phyloP scores from a whole-genome alignment of 2,329 filamentous ascomycete genomes.

The Rhytidhysteron rufulum region DNA sequence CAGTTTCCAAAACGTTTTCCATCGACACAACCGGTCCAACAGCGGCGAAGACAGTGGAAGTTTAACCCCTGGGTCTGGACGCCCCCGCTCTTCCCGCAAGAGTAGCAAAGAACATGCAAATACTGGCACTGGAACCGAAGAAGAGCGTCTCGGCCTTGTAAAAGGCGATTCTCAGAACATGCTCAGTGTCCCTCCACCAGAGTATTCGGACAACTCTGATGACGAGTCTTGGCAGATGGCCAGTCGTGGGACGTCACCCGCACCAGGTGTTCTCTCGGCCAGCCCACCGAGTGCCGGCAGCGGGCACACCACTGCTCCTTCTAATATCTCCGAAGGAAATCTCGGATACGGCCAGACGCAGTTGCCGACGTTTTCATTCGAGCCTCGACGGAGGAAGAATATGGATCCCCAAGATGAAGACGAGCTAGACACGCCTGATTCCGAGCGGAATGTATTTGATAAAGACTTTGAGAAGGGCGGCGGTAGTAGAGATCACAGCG shows the following conservation, averaged over 20 bases:
- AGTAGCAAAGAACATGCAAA: slow-evolving; percentile 32
- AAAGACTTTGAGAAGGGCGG: slow-evolving; percentile 9
- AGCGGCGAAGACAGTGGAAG: slow-evolving; percentile 16
- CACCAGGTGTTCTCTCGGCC: neutral
- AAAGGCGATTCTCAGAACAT: slow-evolving; percentile 57
- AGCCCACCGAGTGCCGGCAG: neutral
- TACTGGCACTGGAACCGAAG: slow-evolving; percentile 64
- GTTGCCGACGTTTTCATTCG: slow-evolving; percentile 1
- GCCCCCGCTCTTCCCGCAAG: slow-evolving; percentile 21
- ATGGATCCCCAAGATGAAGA: slow-evolving; percentile 5
- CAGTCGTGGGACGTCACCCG: neutral
- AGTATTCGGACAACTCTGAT: slow-evolving; percentile 11
- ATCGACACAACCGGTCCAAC: slow-evolving; percentile 40
- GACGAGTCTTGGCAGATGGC: slow-evolving; percentile 4
- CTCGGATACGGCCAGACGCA: neutral
- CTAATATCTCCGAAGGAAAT: neutral
- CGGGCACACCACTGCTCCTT: neutral
- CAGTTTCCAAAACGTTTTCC: slow-evolving; percentile 85
- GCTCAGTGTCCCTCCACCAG: slow-evolving; percentile 18
- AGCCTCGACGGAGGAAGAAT: neutral
- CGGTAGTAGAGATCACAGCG: neutral
- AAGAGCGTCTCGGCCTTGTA: slow-evolving; percentile 80
- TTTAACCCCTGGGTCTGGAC: slow-evolving; percentile 18
- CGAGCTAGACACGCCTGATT: slow-evolving; percentile 1
- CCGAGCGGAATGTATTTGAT: neutral